Percentiles rank a stretch among this genome's conserved stretches.
These are phyloP conservation scores for Arthrobotrys sinensis DNA, from an alignment of 2,329 filamentous ascomycete genomes.

Conservation along the genomic window DNA sequence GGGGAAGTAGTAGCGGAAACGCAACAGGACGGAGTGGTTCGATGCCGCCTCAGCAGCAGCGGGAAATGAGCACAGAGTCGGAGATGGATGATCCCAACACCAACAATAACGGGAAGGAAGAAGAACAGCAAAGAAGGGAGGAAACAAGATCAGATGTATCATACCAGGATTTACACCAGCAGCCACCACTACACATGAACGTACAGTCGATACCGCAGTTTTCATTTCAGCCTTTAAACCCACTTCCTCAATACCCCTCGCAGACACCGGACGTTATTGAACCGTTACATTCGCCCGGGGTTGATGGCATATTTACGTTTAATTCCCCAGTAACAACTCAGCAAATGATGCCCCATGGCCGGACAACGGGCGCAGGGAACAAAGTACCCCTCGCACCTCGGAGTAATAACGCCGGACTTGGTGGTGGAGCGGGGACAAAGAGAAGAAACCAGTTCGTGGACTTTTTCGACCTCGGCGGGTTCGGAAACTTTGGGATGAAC, in stretches of 20 bases:
- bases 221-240: constrained; percentile 36
- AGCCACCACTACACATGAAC: constrained; percentile 16
- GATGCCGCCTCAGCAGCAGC: constrained; percentile 45
- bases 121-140: constrained; percentile 29
- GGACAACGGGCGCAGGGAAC: constrained; percentile 20
- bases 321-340: constrained; percentile 32
- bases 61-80: constrained; percentile 55
- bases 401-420: constrained; percentile 26
- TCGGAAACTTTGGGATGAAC: constrained; percentile 53
- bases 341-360: constrained; percentile 14
- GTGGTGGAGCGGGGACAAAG: constrained; percentile 46
- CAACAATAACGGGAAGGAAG: constrained; percentile 32
- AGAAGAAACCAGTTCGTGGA: constrained; percentile 47
- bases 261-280: constrained; percentile 39
- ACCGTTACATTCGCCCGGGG: constrained; percentile 39
- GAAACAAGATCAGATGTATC: constrained; percentile 12
- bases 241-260: constrained; percentile 51
- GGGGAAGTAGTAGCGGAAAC: constrained; percentile 18
- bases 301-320: constrained; percentile 53
- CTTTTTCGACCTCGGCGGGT: constrained; percentile 56
- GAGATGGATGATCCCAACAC: constrained; percentile 47
- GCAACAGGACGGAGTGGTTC: constrained; percentile 19
- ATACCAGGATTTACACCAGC: constrained; percentile 41
- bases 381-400: constrained; percentile 37
- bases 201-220: constrained; percentile 42